These are phyloP conservation scores for Barnettozyma californica DNA, from an alignment of 805 yeast genomes.

Conservation along the genomic window DNA sequence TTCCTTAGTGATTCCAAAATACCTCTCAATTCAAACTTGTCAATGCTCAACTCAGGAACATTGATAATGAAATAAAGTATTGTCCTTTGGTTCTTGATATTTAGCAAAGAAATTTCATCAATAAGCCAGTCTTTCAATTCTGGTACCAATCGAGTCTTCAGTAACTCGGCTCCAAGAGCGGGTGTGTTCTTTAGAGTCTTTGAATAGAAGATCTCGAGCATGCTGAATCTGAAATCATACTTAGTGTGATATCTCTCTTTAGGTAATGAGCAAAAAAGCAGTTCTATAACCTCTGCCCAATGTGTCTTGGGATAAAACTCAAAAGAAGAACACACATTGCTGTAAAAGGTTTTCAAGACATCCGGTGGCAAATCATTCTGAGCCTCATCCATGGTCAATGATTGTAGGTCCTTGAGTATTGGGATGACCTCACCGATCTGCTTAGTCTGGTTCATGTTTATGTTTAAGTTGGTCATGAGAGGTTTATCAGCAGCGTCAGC, in stretches of 20 bases:
- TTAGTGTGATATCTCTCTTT: not conserved
- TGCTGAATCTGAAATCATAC: not conserved
- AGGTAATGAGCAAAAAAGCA: not conserved
- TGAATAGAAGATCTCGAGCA: not conserved
- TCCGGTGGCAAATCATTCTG: not conserved
- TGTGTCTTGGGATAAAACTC: not conserved
- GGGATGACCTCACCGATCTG: too few species aligned
- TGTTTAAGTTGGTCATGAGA: not conserved
- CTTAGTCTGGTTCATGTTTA: not conserved
- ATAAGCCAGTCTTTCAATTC: not conserved
- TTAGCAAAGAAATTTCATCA: not conserved
- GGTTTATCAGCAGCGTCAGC: not conserved
- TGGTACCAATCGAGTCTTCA: not conserved
- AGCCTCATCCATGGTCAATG: not conserved
- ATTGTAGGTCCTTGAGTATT: not conserved
- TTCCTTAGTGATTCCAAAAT: not conserved
- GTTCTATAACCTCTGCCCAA: not conserved
- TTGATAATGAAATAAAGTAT: not conserved
- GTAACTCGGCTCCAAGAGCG: not conserved
- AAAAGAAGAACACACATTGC: not conserved
- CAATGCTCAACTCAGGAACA: not conserved
- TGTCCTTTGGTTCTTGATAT: not conserved
- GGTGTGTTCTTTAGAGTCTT: not conserved
- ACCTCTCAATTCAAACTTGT: not conserved
- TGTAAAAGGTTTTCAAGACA: not conserved